phyloP scores from a whole-genome alignment of 2,329 filamentous ascomycete genomes.

The Apiospora hydei region DNA sequence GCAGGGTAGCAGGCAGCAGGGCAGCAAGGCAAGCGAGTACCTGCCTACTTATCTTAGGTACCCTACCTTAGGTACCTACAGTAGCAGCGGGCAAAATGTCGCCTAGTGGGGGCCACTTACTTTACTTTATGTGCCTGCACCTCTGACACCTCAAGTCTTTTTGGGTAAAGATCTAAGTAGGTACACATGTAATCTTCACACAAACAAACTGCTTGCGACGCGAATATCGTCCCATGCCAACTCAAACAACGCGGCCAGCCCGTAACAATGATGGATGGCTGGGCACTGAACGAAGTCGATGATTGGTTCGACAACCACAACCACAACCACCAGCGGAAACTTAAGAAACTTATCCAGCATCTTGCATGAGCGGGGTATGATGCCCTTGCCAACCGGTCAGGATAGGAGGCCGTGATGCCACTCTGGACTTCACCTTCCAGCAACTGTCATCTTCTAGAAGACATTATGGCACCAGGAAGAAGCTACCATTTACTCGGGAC shows the following conservation, averaged over 20 bases:
- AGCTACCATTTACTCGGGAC: neutral
- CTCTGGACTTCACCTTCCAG: neutral
- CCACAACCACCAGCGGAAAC: neutral
- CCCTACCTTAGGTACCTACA: too few species aligned
- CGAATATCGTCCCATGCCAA: neutral
- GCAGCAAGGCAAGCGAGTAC: too few species aligned
- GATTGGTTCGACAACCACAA: neutral
- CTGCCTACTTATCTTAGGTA: too few species aligned
- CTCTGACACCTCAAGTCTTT: neutral
- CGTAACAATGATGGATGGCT: neutral
- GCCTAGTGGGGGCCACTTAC: neutral
- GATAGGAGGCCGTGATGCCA: neutral
- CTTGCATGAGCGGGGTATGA: slow-evolving; percentile 4
- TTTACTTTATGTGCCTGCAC: neutral
- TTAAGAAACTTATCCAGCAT: neutral
- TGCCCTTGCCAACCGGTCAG: neutral
- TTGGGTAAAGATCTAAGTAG: neutral
- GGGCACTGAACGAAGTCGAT: neutral
- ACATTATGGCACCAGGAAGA: neutral
- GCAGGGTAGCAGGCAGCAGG: too few species aligned
- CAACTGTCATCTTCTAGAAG: neutral
- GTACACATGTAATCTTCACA: neutral
- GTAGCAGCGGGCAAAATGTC: neutral
- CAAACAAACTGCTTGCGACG: neutral
- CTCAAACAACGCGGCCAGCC: neutral